A percentile compares a stretch with the other conserved stretches of the same genome.
Conservation (phyloP, 2,329 filamentous ascomycete genomes). For the Colletotrichum australisinense region DNA sequence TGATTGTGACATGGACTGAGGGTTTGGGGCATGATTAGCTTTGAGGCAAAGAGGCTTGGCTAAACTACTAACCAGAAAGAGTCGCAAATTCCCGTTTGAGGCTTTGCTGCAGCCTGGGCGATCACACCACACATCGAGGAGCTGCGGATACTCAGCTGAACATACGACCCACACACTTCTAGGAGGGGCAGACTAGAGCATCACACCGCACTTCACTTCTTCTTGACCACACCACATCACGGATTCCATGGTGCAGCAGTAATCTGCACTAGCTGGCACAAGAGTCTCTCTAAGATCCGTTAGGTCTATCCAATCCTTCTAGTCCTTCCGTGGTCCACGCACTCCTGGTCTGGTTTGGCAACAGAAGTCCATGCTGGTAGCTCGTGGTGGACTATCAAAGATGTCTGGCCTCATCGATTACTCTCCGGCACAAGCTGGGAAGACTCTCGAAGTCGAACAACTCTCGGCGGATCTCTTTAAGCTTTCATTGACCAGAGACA, state of each 20-base stretch:
- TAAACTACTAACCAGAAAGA: neutral
- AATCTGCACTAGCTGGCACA: too few species aligned
- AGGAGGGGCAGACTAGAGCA: neutral
- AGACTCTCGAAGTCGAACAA: neutral
- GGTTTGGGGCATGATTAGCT: neutral
- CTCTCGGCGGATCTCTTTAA: slow-evolving; percentile 5
- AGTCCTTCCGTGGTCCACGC: neutral
- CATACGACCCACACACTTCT: neutral
- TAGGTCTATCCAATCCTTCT: neutral
- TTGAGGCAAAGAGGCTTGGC: neutral
- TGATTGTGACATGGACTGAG: too few species aligned
- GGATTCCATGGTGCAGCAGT: too few species aligned
- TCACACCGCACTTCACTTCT: too few species aligned
- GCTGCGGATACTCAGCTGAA: neutral
- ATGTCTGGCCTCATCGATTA: neutral
- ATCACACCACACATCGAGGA: neutral
- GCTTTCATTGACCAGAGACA: neutral
- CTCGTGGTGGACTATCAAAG: neutral
- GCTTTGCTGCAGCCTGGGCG: neutral
- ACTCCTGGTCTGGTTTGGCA: neutral
- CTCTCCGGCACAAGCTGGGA: neutral
- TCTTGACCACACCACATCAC: neutral
- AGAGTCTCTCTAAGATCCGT: too few species aligned
- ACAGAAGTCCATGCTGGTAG: neutral
- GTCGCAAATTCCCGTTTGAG: neutral